Base-by-base conservation (phyloP, 2,329 filamentous ascomycete species). In the Penicillium sp. region DNA sequence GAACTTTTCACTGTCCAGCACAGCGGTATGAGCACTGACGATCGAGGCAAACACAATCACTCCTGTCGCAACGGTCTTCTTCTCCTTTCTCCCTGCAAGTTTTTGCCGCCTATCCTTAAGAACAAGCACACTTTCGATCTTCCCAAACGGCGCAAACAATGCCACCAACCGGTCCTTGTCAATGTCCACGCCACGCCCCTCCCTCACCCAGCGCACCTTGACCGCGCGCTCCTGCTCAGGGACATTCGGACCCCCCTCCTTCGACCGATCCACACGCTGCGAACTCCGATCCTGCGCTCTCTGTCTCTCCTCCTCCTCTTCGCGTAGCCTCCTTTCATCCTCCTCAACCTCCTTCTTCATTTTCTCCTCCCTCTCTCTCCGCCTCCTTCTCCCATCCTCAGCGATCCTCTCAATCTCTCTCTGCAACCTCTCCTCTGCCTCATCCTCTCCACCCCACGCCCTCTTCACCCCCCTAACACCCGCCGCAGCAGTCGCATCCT, bases 21-120 rank as follows among this genome's bases (percentile, higher is more conserved):
- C 82, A 8, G 85, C 85, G 3, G 84, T 79, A 68, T 87, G 83
- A 0, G 86, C 85, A 58, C 83, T 81, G 52, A 87, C 84, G 41
- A 88, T 81, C 4, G 85, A 86, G 3, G 78, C 75, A 72, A 84
- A 89, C 15, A 88, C 80, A 15, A 89, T 75, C 50, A 87, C 81
- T 0, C 81, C 85, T 1, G 80, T 85, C 5, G 81, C 83, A 58
- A 85, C 75, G 2, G 81, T 73, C 60, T 81, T 82, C 67, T 84
- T 84, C 65, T 84, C 82, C 61, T 81, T 82, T 59, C 78, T 78
- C 5, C 83, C 83, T 6, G 80, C 79, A 3, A 83, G 66, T 6
- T 81, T 80, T 60, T 81, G 78, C 65, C 84, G 84, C 71, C 86
- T 87, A 67, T 87, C 85, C 64, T 84, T 86, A 53, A 86, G 76